phyloP scores from a whole-genome alignment of 2,329 filamentous ascomycete genomes.

The Botrytis tulipae region DNA sequence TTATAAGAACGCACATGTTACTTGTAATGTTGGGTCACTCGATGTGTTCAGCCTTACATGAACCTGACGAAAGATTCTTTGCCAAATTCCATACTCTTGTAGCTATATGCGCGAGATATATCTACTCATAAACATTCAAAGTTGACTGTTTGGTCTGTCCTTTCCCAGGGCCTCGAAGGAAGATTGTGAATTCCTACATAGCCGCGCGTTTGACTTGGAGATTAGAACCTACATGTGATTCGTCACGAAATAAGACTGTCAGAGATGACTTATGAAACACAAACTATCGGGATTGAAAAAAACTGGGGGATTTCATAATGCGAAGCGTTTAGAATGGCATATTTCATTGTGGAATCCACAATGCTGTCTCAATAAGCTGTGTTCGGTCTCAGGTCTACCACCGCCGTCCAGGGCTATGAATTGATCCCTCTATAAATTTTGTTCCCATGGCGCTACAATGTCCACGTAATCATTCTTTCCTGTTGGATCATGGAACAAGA shows the following conservation, averaged over 20 bases:
- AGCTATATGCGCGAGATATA: neutral
- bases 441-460: neutral
- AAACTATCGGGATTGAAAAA: neutral
- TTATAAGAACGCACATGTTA: neutral
- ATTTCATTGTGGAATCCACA: too few relatives aligned
- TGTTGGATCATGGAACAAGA: neutral
- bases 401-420: neutral
- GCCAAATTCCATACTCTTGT: neutral
- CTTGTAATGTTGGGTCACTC: neutral
- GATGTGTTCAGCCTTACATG: neutral
- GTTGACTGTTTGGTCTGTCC: neutral
- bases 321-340: neutral
- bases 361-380: neutral
- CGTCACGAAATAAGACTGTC: too few relatives aligned
- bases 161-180: too few relatives aligned
- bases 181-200: neutral
- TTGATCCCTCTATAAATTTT: neutral
- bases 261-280: neutral
- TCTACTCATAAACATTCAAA: too few relatives aligned
- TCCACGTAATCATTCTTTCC: neutral
- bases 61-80: neutral
- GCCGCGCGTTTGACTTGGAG: neutral
- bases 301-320: accelerated
- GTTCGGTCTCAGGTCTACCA: neutral
- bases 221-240: neutral